Evolutionary conservation across 2,329 filamentous ascomycete genomes (phyloP).

Genomic region (Dothistroma pini): DNA sequence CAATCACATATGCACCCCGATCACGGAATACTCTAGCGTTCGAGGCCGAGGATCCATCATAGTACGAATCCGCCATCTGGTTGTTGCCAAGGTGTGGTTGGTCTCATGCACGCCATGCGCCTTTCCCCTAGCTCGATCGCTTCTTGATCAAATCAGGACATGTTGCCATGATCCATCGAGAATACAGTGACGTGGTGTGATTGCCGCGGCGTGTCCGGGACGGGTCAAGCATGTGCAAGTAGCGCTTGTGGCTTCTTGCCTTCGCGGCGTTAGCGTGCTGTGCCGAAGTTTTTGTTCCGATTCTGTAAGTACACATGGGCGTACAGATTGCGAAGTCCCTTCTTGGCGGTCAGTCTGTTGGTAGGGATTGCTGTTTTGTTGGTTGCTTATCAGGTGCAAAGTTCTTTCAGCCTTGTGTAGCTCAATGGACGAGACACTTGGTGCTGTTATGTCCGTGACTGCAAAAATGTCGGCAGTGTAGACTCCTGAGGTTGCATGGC

Average conservation of each 20-base stretch:
- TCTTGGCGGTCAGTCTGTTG: too few relatives aligned
- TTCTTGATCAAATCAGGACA: neutral
- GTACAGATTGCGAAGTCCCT: too few relatives aligned
- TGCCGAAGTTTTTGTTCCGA: too few relatives aligned
- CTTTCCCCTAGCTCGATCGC: slow-evolving; percentile 5
- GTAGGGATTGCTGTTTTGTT: too few relatives aligned
- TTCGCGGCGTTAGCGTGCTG: neutral
- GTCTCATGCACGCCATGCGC: slow-evolving; percentile 8
- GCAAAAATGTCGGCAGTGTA: too few relatives aligned
- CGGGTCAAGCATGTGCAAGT: neutral
- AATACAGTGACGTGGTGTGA: neutral
- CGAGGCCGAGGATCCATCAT: neutral
- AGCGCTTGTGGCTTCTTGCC: neutral
- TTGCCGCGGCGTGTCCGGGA: neutral
- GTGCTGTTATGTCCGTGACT: too few relatives aligned
- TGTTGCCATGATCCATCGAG: too few relatives aligned
- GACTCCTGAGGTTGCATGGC: too few relatives aligned
- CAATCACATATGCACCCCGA: neutral
- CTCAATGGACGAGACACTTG: too few relatives aligned
- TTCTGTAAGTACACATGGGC: too few relatives aligned
- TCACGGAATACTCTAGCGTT: neutral
- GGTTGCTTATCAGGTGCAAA: too few relatives aligned
- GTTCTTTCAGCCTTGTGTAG: too few relatives aligned
- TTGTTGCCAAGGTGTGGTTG: slow-evolving; percentile 6
- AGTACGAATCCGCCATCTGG: neutral